These are phyloP conservation scores for Reutealis trisperma DNA, from an alignment of 345 rosid genomes.

Conservation along the genomic window DNA sequence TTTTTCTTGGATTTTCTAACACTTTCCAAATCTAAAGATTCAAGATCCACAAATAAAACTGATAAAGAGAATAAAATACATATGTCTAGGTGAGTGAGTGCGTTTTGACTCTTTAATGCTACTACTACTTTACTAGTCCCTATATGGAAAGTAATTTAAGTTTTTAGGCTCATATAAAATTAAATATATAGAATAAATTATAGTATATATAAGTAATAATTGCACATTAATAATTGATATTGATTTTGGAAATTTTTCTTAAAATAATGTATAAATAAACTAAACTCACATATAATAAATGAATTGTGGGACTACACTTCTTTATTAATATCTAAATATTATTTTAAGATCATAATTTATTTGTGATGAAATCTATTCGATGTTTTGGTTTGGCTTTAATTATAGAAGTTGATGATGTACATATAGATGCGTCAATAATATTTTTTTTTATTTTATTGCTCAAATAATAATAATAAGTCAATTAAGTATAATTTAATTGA, in stretches of 20 bases:
- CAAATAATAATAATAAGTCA: too few relatives aligned
- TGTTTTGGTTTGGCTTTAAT: not conserved
- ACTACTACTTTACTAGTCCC: too few relatives aligned
- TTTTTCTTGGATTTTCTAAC: not conserved
- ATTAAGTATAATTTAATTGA: too few relatives aligned
- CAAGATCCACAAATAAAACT: constrained; percentile 40
- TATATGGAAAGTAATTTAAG: too few relatives aligned
- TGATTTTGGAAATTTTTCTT: not conserved
- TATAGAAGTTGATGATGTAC: too few relatives aligned
- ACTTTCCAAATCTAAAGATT: constrained; percentile 16
- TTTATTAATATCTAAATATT: not conserved
- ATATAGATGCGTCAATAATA: too few relatives aligned
- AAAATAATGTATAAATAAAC: too few relatives aligned
- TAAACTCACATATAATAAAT: not conserved
- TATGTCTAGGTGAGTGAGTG: not conserved
- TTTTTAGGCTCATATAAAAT: too few relatives aligned
- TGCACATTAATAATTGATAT: not conserved
- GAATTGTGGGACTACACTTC: not conserved
- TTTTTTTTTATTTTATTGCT: too few relatives aligned
- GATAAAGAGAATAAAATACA: not conserved
- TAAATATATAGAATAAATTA: too few relatives aligned
- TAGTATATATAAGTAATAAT: too few relatives aligned
- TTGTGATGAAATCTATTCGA: not conserved
- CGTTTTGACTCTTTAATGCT: not conserved
- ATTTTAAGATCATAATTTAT: too few relatives aligned